These are phyloP conservation scores for Rosellinia necatrix DNA, from an alignment of 2,329 filamentous ascomycete species.

Conservation along the genomic window DNA sequence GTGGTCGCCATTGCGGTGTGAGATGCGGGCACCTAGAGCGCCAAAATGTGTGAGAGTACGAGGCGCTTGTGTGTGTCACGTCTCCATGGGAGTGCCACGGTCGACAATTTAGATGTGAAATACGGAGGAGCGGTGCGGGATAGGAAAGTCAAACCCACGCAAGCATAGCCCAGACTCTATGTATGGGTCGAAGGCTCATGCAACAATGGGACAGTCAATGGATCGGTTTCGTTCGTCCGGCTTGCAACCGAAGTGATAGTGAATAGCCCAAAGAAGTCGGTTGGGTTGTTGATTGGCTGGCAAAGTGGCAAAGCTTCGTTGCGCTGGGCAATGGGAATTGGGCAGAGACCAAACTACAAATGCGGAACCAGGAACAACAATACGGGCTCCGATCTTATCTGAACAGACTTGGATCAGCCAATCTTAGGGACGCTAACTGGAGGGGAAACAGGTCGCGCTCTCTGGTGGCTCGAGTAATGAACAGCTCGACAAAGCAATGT, in stretches of 20 bases:
- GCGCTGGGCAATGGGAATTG: conserved; percentile 16
- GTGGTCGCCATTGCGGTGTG: conserved; percentile 59
- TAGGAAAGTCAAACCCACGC: neutral
- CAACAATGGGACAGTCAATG: neutral
- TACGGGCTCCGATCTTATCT: conserved; percentile 9
- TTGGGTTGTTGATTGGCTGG: conserved; percentile 18
- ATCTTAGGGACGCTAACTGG: neutral
- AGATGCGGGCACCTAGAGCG: conserved; percentile 17
- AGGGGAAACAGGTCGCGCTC: neutral
- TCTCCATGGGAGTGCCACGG: conserved; percentile 22
- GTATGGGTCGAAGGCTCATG: conserved; percentile 1
- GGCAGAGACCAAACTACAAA: conserved; percentile 13
- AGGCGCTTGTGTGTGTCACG: conserved; percentile 16
- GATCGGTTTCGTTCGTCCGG: conserved; percentile 3
- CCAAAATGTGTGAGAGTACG: conserved; percentile 6
- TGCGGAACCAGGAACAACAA: conserved; percentile 6
- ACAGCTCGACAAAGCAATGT: neutral
- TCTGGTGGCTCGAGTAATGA: neutral
- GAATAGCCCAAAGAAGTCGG: neutral
- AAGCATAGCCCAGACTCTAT: conserved; percentile 18
- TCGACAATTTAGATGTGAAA: neutral
- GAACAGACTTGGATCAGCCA: conserved; percentile 9
- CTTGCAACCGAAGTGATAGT: neutral
- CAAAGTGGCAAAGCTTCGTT: conserved; percentile 9
- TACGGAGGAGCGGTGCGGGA: conserved; percentile 3